These are phyloP conservation scores for Claviceps maximensis DNA, from an alignment of 2,329 filamentous ascomycete species.

Conservation along the genomic window DNA sequence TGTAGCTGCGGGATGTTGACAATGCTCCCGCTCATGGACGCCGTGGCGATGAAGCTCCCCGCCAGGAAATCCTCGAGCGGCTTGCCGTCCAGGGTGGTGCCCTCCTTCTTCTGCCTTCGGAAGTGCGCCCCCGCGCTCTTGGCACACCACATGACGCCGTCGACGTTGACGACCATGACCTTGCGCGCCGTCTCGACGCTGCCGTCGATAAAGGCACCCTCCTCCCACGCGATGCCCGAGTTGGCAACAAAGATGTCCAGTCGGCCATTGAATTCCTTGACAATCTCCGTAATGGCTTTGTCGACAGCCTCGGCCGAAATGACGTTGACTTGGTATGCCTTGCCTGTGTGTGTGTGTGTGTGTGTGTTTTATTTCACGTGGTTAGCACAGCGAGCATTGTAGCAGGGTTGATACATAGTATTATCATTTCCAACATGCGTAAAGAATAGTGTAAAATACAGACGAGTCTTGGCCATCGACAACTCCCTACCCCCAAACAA, in stretches of 20 bases:
- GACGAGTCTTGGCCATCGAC: neutral
- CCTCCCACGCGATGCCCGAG: slow-evolving; percentile 60
- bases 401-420: too few species aligned
- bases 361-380: neutral
- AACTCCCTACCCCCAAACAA: too few species aligned
- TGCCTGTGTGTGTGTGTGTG: slow-evolving; percentile 9
- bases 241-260: slow-evolving; percentile 73
- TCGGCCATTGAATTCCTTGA: slow-evolving; percentile 57
- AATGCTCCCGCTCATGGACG: slow-evolving; percentile 66
- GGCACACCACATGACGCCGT: slow-evolving; percentile 68
- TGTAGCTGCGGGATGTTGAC: slow-evolving; percentile 67
- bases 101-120: slow-evolving; percentile 54
- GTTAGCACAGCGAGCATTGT: neutral
- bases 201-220: slow-evolving; percentile 54
- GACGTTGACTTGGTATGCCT: slow-evolving; percentile 45
- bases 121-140: slow-evolving; percentile 57
- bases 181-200: slow-evolving; percentile 49
- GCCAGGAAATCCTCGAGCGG: slow-evolving; percentile 45
- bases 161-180: slow-evolving; percentile 59
- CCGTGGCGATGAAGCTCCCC: slow-evolving; percentile 66
- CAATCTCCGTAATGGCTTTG: slow-evolving; percentile 35
- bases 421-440: neutral
- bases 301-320: slow-evolving; percentile 38
- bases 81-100: slow-evolving; percentile 48
- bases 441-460: neutral